Evolutionary conservation across 2,329 filamentous ascomycete genomes (phyloP).

Genomic region (Monosporascus ibericus): DNA sequence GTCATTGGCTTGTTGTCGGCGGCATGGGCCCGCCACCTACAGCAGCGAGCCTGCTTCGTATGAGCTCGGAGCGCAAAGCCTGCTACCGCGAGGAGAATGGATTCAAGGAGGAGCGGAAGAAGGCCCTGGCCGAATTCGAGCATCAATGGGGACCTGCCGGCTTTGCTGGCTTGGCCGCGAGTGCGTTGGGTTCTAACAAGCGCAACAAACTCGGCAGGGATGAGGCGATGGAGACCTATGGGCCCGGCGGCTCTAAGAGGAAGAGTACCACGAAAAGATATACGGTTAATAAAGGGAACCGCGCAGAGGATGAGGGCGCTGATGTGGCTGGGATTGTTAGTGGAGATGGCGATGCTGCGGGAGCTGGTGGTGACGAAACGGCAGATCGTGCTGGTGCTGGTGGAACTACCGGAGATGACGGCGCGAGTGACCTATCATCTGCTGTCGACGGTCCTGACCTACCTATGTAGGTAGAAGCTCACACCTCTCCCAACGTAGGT

Average conservation of each 20-base stretch:
- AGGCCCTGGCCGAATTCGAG: conserved; percentile 8
- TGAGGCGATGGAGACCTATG: background rate
- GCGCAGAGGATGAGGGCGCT: background rate
- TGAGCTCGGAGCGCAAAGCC: conserved; percentile 13
- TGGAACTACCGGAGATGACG: too few species aligned
- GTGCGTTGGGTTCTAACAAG: conserved; percentile 2
- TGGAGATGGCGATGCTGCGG: too few species aligned
- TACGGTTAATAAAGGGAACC: background rate
- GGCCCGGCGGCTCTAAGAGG: background rate
- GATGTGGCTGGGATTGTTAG: background rate
- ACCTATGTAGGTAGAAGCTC: too few species aligned
- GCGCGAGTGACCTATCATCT: too few species aligned
- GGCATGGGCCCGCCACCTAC: conserved; percentile 8
- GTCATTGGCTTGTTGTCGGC: conserved; percentile 9
- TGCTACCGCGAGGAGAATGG: conserved; percentile 3
- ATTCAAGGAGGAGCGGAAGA: conserved; percentile 1
- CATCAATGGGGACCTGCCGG: conserved; percentile 7
- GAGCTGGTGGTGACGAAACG: too few species aligned
- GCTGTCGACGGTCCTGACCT: too few species aligned
- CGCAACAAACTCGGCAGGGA: background rate
- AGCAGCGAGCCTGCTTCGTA: conserved; percentile 2
- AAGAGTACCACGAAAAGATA: background rate
- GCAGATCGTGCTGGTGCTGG: too few species aligned
- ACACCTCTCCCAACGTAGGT: too few species aligned
- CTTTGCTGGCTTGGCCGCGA: background rate